Evolutionary conservation across 805 yeast genomes (phyloP), one percentile per base, ranked within the genome.

Genomic region (Maudiozyma bulderi): DNA sequence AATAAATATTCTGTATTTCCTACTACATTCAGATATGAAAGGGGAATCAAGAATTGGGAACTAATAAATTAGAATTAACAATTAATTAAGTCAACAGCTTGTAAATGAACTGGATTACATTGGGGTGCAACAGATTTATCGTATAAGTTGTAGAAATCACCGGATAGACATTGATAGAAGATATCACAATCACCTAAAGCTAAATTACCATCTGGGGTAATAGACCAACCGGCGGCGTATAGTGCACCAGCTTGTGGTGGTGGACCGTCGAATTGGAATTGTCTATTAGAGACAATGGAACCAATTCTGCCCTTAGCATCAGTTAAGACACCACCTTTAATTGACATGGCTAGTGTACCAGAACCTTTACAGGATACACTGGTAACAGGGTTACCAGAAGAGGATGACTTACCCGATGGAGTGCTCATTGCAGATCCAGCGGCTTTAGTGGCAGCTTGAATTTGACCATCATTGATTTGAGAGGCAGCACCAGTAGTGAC

Each of bases 231-330:
- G 50, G 76, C 80, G 58, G 86, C 85, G 65, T 77, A 78, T 64
- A 80, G 75, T 51, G 85, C 74, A 68, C 85, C 86, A 34, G 84
- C 86, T 74, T 84, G 91, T 62, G 90, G 89, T 71, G 86, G 85
- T 54, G 88, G 87, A 64, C 90, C 90, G 66, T 84, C 91, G 61
- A 84, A 84, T 73, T 84, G 91, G 78, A 84, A 84, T 73, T 84
- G 91, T 73, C 84, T 75, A 81, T 83, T 84, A 47, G 89, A 81
- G 58, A 84, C 91, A 68, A 84, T 82, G 46, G 88, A 77, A 57
- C 90, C 90, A 56, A 84, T 69, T 76, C 91, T 80, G 44, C 84
- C 84, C 52, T 70, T 56, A 35, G 74, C 62, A 60, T 84, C 91
- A 10, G 70, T 74, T 59, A 84, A 72, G 45, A 78, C 60, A 55